Percentiles rank a stretch among this genome's conserved stretches.
These are phyloP conservation scores for Rubia tinctorum DNA, from an alignment of 305 asterid genomes.

Conservation along the genomic window DNA sequence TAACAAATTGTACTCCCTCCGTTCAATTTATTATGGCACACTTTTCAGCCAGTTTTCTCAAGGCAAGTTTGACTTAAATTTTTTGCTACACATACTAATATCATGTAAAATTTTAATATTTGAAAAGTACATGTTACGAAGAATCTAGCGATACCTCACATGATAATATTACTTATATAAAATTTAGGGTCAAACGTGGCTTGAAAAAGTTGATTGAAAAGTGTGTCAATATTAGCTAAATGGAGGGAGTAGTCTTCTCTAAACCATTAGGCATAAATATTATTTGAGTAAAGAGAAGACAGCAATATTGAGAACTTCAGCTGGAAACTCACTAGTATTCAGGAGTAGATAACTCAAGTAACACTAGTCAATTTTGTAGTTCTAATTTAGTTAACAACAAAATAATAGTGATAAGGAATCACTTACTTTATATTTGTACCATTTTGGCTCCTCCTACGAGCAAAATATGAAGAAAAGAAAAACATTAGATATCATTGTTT, in stretches of 20 bases:
- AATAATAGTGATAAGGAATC: not conserved
- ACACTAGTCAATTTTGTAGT: not conserved
- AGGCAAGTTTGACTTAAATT: too few species aligned
- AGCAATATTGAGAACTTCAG: not conserved
- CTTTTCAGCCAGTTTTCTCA: too few species aligned
- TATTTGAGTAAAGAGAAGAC: not conserved
- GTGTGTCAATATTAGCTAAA: too few species aligned
- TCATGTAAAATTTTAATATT: too few species aligned
- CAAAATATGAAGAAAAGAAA: constrained; percentile 28
- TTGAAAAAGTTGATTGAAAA: too few species aligned
- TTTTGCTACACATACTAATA: too few species aligned
- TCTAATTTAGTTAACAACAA: not conserved
- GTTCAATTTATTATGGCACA: too few species aligned
- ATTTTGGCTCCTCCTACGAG: not conserved
- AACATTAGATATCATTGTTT: constrained; percentile 6
- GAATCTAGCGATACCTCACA: too few species aligned
- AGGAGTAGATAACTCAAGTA: not conserved
- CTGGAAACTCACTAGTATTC: not conserved
- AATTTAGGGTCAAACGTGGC: too few species aligned
- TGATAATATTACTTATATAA: too few species aligned
- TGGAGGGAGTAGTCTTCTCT: not conserved
- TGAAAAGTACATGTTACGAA: too few species aligned
- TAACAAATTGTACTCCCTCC: too few species aligned
- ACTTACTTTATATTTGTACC: not conserved
- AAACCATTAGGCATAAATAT: not conserved